Evolutionary conservation across 108 stramenopile species (phyloP).

Genomic region (Nitzschia palea): DNA sequence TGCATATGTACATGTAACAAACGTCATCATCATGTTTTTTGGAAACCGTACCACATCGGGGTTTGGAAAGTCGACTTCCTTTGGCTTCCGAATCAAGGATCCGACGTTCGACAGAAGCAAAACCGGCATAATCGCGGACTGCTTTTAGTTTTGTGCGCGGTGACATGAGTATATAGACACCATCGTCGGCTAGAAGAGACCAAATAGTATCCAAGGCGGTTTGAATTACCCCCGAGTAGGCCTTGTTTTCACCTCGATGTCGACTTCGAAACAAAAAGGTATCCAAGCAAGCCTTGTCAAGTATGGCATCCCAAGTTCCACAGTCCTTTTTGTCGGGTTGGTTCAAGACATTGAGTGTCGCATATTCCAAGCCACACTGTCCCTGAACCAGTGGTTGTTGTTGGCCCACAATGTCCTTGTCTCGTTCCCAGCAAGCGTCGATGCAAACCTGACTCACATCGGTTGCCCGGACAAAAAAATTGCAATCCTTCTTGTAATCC

Average conservation of each 20-base stretch:
- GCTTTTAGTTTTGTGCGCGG: slow-evolving; percentile 64
- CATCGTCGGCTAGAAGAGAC: slow-evolving; percentile 38
- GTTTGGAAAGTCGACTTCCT: not conserved
- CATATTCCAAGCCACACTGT: slow-evolving; percentile 33
- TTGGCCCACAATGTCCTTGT: slow-evolving; percentile 11
- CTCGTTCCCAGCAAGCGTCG: slow-evolving; percentile 41
- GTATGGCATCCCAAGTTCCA: slow-evolving; percentile 48
- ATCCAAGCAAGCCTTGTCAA: slow-evolving; percentile 82
- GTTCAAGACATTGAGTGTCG: slow-evolving; percentile 52
- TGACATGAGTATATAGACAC: slow-evolving; percentile 61
- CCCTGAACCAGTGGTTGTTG: not conserved
- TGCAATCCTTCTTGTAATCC: not conserved
- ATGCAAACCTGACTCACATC: slow-evolving; percentile 77
- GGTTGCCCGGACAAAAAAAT: slow-evolving; percentile 46
- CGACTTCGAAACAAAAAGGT: slow-evolving; percentile 81
- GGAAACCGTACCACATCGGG: not conserved
- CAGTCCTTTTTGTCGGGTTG: not conserved
- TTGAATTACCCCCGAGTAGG: slow-evolving; percentile 40
- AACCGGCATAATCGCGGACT: slow-evolving; percentile 66
- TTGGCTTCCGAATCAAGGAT: slow-evolving; percentile 17
- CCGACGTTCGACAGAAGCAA: slow-evolving; percentile 46
- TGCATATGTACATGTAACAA: slow-evolving; percentile 61
- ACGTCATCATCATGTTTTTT: slow-evolving; percentile 13
- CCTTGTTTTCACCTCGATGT: slow-evolving; percentile 47
- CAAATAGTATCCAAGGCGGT: slow-evolving; percentile 64